Base-by-base conservation (phyloP, 2,329 filamentous ascomycete genomes). In the Alternaria ethzedia region DNA sequence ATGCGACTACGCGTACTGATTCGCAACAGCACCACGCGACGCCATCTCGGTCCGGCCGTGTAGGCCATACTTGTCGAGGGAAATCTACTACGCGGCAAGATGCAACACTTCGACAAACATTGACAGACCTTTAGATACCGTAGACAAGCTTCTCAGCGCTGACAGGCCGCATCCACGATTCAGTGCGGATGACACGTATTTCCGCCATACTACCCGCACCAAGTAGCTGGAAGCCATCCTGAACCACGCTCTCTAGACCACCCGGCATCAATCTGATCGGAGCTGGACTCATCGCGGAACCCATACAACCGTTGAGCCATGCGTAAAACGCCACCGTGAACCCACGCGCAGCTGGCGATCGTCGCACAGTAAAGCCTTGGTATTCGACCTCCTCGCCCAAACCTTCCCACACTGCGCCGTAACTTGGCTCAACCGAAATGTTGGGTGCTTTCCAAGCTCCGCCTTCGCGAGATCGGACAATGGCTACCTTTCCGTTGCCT, bases 381-480 rank as follows among this genome's bases (percentile, higher is more conserved):
- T 83, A 84, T 10, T 77, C 67, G 11, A 83, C 66, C 20, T 83
- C 78, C 36, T 77, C 78, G 0, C 82, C 81, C 0, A 84, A 68
- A 0, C 77, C 82, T 54, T 83, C 79, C 81, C 81, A 83, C 0
- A 82, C 82, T 0, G 81, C 80, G 1, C 82, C 81, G 30, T 82
- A 82, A 1, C 78, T 59, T 0, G 28, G 49, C 13, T 83, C 75
- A 2, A 77, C 51, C 20, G 17, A 23, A 2, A 36, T 23, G 15
- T 23, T n/a, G 3, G 57, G 73, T 0, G 70, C 57, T 13, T 68
- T 59, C 75, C 74, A 80, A 3, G 74, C 75, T 9, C 72, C 71
- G 10, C 71, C 76, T 43, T 67, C 75, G 8, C 68, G 67, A 4
- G 72, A 77, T 43, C 74, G 68, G 9, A 79, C 72, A n/a, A 79